phyloP scores from a whole-genome alignment of 2,329 filamentous ascomycete species.

The Fusarium pseudograminearum region DNA sequence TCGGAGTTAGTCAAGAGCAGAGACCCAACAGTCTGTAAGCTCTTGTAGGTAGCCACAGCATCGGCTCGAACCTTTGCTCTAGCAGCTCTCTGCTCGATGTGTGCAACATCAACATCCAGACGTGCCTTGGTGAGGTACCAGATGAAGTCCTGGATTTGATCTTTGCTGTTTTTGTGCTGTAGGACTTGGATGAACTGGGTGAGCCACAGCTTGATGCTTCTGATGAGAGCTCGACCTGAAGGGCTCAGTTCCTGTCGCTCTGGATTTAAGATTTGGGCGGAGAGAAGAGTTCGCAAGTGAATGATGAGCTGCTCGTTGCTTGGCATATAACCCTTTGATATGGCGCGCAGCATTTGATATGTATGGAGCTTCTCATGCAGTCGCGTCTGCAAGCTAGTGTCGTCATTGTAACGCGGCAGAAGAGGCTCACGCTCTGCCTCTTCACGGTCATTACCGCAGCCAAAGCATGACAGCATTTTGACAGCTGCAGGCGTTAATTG shows the following conservation, averaged over 20 bases:
- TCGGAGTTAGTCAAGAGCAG: constrained; percentile 91
- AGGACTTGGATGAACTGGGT: constrained; percentile 85
- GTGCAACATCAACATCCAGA: constrained; percentile 57
- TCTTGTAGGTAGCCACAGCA: constrained; percentile 71
- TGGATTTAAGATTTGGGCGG: constrained; percentile 82
- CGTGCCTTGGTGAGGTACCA: constrained; percentile 86
- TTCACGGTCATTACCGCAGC: constrained; percentile 61
- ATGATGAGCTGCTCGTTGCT: constrained; percentile 86
- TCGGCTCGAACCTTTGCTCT: constrained; percentile 52
- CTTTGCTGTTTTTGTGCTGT: constrained; percentile 81
- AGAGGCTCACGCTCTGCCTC: constrained; percentile 79
- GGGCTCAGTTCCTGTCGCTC: constrained; percentile 77
- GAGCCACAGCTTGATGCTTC: constrained; percentile 79
- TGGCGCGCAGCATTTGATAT: constrained; percentile 89
- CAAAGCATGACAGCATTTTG: constrained; percentile 73
- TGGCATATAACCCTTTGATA: constrained; percentile 89
- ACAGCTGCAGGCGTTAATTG: not conserved
- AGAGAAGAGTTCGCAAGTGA: constrained; percentile 82
- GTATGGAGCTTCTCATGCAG: constrained; percentile 91
- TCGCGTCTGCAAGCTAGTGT: constrained; percentile 80
- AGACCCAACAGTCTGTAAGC: constrained; percentile 83
- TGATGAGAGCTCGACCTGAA: constrained; percentile 79
- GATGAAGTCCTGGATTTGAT: constrained; percentile 92
- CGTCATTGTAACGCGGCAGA: constrained; percentile 84
- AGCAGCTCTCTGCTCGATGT: constrained; percentile 47